Evolutionary conservation across 2,329 filamentous ascomycete species (phyloP), one percentile per base, ranked within the genome.

Genomic region (Teratosphaeria zuluensis): DNA sequence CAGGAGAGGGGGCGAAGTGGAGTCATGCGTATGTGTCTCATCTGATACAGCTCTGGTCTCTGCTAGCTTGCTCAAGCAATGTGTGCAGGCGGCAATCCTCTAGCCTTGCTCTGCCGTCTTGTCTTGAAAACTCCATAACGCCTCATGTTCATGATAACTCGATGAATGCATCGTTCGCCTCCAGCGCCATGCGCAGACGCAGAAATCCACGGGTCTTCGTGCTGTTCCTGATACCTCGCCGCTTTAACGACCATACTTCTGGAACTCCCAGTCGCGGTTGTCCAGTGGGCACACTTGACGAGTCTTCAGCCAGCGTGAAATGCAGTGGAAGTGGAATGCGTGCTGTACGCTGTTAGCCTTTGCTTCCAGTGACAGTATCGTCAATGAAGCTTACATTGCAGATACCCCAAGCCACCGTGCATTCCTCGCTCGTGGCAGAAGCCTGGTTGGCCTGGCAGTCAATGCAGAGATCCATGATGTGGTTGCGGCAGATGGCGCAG

Each of bases 391-490:
- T 76, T 77, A 96, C 94, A 72, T 99, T 99, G 81, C 94, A 99
- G 63, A 97, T 96, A 58, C 94, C 94, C 94, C 94, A 99, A 30
- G 94, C 94, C 28, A 99, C 94, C 38, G 94, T 99, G 75, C 94
- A 99, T 76, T 99, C 94, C 71, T 99, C 94, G 64, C 89, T 96
- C 0, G 94, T 96, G 51, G 92, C 92, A 16, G 92, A 96, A 42
- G 92, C 92, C 77, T 99, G 94, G 75, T 99, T 99, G 59, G 94
- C 94, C 78, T 99, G 94, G 73, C 94, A 99, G 73, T 99, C 94
- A 69, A 99, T 99, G 75, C 94, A 99, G 31, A 99, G 81, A 75
- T 99, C 94, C 94, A 99, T 99, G 76, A 99, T 99, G 75, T 99
- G 94, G 74, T 99, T 99, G 73, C 94, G 84, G 81, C 94, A 99